Evolutionary conservation across 2,329 filamentous ascomycete species (phyloP), one percentile per base, ranked within the genome.

Genomic region (Apiospora aurea): DNA sequence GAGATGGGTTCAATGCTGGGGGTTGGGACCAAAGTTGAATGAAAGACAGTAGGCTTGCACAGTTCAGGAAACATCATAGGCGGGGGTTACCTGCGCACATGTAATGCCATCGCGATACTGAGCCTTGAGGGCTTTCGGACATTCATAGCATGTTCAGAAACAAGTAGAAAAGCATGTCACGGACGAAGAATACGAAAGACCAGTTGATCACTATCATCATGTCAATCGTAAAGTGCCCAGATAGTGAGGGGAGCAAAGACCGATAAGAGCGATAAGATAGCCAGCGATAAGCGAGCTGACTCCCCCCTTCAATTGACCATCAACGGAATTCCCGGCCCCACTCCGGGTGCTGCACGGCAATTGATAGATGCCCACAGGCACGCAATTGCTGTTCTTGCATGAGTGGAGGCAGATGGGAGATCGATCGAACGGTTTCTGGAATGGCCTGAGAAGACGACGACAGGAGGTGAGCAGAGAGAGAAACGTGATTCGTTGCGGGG

Each of bases 361-460:
- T 64, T n/a, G 57, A 14, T n/a, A n/a, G 14, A 41, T 14, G 38
- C 41, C 41, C 13, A 43, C 29, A 61, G 53, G 53, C 53, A 61
- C 53, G 53, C 53, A 26, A 61, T 61, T 61, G 16, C 26, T 38
- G 46, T 49, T 49, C 21, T 49, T 49, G 46, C 46, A 49, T 34
- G 29, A 29, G 51, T 8, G 26, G 47, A 11, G 49, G 11, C 26
- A 41, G 57, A 24, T 34, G 57, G 34, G 57, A 64, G 34, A 64
- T 64, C 29, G 34, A 64, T 64, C 57, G 57, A 64, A 41, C 57
- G 57, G 57, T 64, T 64, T 41, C 38, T 18, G 57, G 57, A 41
- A 64, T 64, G 57, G 57, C 11, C n/a, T 41, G 29, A 41, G 57
- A 4, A 64, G 57, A 64, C n/a, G 34, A 41, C 57, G 57, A 41